Evolutionary conservation across 129 eudicot species (phyloP).

Genomic region (Apium graveolens): DNA sequence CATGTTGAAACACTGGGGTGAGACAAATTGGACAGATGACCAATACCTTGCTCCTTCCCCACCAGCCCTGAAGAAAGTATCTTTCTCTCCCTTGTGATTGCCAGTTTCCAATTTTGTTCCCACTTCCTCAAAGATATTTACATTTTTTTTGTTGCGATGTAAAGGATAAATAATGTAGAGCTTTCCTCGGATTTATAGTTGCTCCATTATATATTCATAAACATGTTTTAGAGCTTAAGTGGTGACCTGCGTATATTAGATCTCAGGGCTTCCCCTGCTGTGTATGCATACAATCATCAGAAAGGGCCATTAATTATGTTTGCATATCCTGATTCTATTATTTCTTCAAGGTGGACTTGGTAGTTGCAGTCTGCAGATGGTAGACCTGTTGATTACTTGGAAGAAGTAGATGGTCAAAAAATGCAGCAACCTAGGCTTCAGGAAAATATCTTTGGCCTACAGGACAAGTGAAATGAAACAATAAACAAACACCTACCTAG

Average conservation of each 20-base stretch:
- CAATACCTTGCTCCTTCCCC: constrained; percentile 22
- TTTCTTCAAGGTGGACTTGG: neutral
- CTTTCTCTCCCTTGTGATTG: constrained; percentile 18
- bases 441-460: neutral
- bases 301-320: neutral
- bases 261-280: neutral
- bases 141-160: constrained; percentile 1
- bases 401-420: neutral
- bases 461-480: neutral
- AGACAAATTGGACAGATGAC: constrained; percentile 43
- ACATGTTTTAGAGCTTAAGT: neutral
- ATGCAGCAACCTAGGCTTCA: neutral
- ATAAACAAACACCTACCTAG: neutral
- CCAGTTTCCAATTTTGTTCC: neutral
- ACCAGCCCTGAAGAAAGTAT: constrained; percentile 15
- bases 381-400: neutral
- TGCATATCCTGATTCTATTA: neutral
- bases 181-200: neutral
- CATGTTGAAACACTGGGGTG: constrained; percentile 56
- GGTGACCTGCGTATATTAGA: neutral
- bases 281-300: neutral
- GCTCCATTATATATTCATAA: neutral
- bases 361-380: no score
- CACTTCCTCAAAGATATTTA: neutral
- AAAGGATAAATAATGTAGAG: constrained; percentile 8